Base-by-base conservation (phyloP, 306 rosid genomes). In the Cotoneaster glaucophyllus region DNA sequence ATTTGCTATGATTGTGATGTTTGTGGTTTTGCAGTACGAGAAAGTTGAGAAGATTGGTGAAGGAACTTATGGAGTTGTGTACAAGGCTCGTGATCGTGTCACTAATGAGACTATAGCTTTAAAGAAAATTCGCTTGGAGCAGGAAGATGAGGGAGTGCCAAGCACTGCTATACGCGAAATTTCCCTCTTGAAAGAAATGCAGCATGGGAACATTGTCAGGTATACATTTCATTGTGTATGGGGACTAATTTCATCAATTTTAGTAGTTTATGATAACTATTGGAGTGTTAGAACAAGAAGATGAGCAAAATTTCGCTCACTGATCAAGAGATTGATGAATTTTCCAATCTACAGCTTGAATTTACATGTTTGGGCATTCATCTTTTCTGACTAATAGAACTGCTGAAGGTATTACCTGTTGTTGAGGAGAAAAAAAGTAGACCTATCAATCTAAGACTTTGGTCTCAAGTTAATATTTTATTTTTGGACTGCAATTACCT, bases 31-130 rank as follows among this genome's bases (percentile, higher is more conserved):
- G 77, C 80, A 92, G 97, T 92, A 92, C 79, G 96, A 90, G 89
- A 90, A 92, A 75, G 96, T 92, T 45, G 97, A 92, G 89, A 92
- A 92, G 87, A 92, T 92, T 50, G 97, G 97, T 5, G 97, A 92
- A 82, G 97, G 97, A 52, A 90, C 97, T 37, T 92, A 92, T 74
- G 97, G 97, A 24, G 97, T 92, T 77, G 97, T 92, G 69, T 92
- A 92, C 84, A 92, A 92, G 90, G 97, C 96, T 67, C 96, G 96
- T 73, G 93, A 92, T 81, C 90, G 91, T 19, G 68, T 72, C 68
- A 90, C 97, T 0, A 90, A 92, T 62, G 90, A 92, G 84, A 92
- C 93, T 48, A 88, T 90, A 75, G 97, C 97, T 1, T 83, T 92
- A 69, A 92, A 92, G 91, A 92, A 92, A 82, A 92, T 92, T 86